Evolutionary conservation across 345 rosid species (phyloP).

Genomic region (Gossypium rotundifolium): DNA sequence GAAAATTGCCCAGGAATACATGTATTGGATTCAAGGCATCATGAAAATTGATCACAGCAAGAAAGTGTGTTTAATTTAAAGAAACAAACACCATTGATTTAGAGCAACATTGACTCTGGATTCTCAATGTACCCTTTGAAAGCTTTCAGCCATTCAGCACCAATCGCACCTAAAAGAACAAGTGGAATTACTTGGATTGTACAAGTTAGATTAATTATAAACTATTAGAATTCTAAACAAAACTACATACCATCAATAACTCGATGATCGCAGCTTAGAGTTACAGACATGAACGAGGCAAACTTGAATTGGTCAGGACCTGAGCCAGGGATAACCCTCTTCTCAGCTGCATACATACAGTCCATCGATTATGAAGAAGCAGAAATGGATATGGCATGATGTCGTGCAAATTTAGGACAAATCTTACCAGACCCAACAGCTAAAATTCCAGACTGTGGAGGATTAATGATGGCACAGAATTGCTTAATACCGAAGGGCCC

Average conservation of each 20-base stretch:
- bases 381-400: neutral
- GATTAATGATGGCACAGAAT: constrained; percentile 90
- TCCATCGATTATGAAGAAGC: constrained; percentile 6
- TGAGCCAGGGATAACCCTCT: constrained; percentile 73
- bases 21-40: neutral
- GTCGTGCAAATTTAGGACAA: neutral
- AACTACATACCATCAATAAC: constrained; percentile 74
- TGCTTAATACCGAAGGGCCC: constrained; percentile 98
- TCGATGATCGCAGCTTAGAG: constrained; percentile 96
- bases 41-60: neutral
- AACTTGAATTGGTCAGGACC: constrained; percentile 62
- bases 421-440: constrained; percentile 87
- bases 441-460: constrained; percentile 93
- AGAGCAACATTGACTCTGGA: constrained; percentile 91
- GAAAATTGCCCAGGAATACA: neutral
- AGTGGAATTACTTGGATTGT: neutral
- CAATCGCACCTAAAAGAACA: constrained; percentile 59
- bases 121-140: constrained; percentile 88
- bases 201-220: neutral
- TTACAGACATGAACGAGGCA: constrained; percentile 82
- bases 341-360: constrained; percentile 60
- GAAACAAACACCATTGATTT: constrained; percentile 10
- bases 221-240: neutral
- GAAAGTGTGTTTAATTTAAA: neutral
- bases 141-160: constrained; percentile 96